These are phyloP conservation scores for Pichia cephalocereana DNA, from an alignment of 805 yeast genomes.

Conservation along the genomic window DNA sequence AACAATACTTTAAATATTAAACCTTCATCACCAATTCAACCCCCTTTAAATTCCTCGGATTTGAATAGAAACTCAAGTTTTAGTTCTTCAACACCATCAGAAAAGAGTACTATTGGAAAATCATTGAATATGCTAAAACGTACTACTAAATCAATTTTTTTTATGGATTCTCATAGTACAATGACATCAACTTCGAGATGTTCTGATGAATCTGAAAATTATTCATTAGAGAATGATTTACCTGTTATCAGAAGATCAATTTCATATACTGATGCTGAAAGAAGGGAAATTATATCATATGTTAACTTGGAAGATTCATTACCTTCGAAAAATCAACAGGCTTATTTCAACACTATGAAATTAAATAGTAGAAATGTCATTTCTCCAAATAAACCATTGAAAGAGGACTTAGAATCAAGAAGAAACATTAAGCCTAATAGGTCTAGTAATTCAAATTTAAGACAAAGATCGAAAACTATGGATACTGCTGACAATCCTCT, in stretches of 20 bases:
- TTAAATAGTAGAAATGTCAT: not conserved
- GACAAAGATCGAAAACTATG: slow-evolving; percentile 27
- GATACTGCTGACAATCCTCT: slow-evolving; percentile 19
- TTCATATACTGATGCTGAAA: slow-evolving; percentile 7
- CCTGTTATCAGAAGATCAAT: slow-evolving; percentile 1
- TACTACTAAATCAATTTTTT: slow-evolving; percentile 10
- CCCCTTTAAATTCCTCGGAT: not conserved
- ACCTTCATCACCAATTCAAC: not conserved
- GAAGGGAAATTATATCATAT: not conserved
- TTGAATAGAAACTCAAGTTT: slow-evolving; percentile 2
- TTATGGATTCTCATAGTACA: slow-evolving; percentile 5
- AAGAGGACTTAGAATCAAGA: not conserved
- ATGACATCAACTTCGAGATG: not conserved
- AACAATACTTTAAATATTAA: not conserved
- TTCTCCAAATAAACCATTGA: not conserved
- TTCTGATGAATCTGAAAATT: not conserved
- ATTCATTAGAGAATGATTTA: not conserved
- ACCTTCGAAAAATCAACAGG: not conserved
- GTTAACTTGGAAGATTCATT: not conserved
- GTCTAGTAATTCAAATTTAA: not conserved
- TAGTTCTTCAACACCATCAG: slow-evolving; percentile 9
- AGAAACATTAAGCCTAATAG: not conserved
- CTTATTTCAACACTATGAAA: not conserved
- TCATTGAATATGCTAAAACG: slow-evolving; percentile 8
- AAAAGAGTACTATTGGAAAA: slow-evolving; percentile 9